phyloP scores from a whole-genome alignment of 116 monocot genomes.

The Iris pallida region DNA sequence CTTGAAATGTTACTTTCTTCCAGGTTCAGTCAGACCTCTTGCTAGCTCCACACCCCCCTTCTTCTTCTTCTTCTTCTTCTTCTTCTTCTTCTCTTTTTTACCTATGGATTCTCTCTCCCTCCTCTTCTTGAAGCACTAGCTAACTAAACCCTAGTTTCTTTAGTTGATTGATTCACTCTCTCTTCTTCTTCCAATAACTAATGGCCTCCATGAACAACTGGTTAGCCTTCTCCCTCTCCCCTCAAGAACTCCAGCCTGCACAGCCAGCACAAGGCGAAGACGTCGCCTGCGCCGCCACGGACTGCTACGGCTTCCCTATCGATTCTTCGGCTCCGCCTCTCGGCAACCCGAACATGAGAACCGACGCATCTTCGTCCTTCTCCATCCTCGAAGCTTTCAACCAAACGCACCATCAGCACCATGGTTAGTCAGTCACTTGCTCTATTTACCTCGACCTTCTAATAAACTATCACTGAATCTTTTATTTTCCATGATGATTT shows the following conservation, averaged over 20 bases:
- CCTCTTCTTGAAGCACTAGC: too few relatives aligned
- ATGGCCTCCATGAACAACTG: constrained; percentile 79
- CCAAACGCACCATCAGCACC: constrained; percentile 27
- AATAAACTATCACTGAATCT: not conserved
- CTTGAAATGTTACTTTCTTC: too few relatives aligned
- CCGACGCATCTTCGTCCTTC: constrained; percentile 19
- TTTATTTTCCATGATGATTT: constrained; percentile 37
- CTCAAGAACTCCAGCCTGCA: constrained; percentile 33
- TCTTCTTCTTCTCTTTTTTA: not conserved
- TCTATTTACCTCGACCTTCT: not conserved
- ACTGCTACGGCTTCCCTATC: constrained; percentile 33
- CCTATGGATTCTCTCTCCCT: not conserved
- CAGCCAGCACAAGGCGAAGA: constrained; percentile 1
- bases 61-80: constrained; percentile 1
- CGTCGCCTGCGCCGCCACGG: constrained; percentile 14
- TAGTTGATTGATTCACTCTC: not conserved
- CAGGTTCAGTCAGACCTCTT: too few relatives aligned
- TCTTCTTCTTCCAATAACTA: constrained; percentile 6
- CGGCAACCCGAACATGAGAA: constrained; percentile 21
- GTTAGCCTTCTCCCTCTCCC: constrained; percentile 68
- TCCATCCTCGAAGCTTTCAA: constrained; percentile 40
- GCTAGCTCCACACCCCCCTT: not conserved
- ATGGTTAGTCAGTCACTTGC: constrained; percentile 22
- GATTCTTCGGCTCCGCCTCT: constrained; percentile 16
- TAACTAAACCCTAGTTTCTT: too few relatives aligned